Evolutionary conservation across 345 rosid genomes (phyloP), one percentile per base, ranked within the genome.

Genomic region (Pugionium cornutum): DNA sequence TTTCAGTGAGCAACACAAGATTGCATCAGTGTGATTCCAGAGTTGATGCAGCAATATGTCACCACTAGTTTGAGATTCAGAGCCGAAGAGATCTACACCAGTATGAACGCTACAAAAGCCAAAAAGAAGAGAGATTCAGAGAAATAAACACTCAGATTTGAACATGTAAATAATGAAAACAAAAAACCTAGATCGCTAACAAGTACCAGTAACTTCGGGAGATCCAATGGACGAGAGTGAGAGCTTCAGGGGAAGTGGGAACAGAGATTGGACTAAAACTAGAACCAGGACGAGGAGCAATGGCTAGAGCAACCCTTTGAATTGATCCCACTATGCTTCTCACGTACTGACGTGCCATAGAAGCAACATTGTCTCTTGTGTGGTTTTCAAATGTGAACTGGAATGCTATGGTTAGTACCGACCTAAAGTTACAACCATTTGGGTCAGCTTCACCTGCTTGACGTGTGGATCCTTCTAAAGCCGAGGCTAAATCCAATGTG

Each of bases 241-340:
- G 85, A 54, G 98, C 96, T 82, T 89, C 98, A 5, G 97, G 97
- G 45, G 96, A 82, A 68, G 88, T 91, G 53, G 97, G 91, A 61
- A 83, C 85, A 18, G 87, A 37, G 66, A 86, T 83, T 27, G 83
- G 78, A 29, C 83, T 79, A 34, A 83, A 34, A 25, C 37, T 68
- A 4, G 86, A 66, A 76, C 78, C 68, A 47, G 80, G 77, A 56
- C 78, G 77, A 6, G 97, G 98, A 5, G 97, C 76, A 67, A 92
- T 92, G 51, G 97, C 98, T 83, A 89, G 75, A 70, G 98, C 97
- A 74, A 92, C 94, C 83, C 98, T 88, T 80, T 92, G 98, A 64
- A 92, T 96, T 5, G 97, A 92, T 6, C 91, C 94, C 47, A 92
- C 90, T 34, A 89, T 83, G 76, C 87, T 83, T 2, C 94, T 86